Conservation (phyloP, 2,329 filamentous ascomycete species). For the Ophiosphaerella herpotricha region DNA sequence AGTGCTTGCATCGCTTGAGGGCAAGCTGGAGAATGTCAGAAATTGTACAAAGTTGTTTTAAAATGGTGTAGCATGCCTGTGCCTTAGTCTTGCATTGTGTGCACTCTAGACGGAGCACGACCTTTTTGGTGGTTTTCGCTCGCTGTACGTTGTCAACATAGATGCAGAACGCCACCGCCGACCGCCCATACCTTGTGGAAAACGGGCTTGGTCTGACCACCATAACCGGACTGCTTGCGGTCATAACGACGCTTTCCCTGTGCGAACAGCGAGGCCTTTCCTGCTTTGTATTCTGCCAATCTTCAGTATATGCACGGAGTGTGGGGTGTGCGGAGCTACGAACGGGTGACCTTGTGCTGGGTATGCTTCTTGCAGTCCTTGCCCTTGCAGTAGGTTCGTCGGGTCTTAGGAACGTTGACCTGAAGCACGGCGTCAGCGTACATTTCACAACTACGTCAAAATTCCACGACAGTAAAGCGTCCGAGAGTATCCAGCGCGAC, state of each 20-base stretch:
- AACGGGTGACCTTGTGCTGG: constrained; percentile 45
- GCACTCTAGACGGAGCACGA: constrained; percentile 98
- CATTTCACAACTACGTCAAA: neutral
- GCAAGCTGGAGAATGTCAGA: constrained; percentile 75
- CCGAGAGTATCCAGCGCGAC: constrained; percentile 7
- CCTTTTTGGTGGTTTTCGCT: constrained; percentile 99
- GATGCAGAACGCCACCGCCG: neutral
- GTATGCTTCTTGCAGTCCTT: constrained; percentile 75
- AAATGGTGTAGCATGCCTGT: constrained; percentile 27
- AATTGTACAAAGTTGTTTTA: neutral
- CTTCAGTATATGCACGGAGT: constrained; percentile 29
- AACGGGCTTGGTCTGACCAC: constrained; percentile 99
- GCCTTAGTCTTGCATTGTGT: constrained; percentile 75
- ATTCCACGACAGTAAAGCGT: neutral
- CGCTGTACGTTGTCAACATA: constrained; percentile 63
- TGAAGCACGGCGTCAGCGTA: constrained; percentile 45
- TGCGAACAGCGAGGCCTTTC: constrained; percentile 93
- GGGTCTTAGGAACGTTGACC: constrained; percentile 99
- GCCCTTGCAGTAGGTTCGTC: constrained; percentile 97
- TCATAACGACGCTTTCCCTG: constrained; percentile 99
- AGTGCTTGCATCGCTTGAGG: constrained; percentile 99
- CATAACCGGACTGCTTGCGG: constrained; percentile 94
- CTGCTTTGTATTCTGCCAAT: constrained; percentile 79
- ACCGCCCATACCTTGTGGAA: constrained; percentile 75
- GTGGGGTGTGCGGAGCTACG: constrained; percentile 19